Conservation (phyloP, 495 filamentous ascomycete species). For the Daldinia childiae region DNA sequence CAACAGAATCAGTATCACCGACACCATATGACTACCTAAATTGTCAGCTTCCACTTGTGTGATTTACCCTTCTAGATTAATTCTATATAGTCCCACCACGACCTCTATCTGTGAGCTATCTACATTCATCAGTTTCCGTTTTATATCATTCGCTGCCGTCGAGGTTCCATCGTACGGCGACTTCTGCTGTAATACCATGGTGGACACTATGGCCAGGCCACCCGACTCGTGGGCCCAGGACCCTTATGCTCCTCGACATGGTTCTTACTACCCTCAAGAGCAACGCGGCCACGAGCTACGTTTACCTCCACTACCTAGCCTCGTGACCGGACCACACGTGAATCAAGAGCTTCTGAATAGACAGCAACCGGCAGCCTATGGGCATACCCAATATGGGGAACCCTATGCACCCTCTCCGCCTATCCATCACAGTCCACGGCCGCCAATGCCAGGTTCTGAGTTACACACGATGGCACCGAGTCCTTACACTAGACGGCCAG, state of each 20-base stretch:
- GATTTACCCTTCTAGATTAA: constrained; percentile 15
- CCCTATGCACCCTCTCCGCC: constrained; percentile 38
- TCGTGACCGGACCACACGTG: constrained; percentile 36
- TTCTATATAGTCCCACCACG: constrained; percentile 39
- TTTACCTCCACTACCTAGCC: constrained; percentile 43
- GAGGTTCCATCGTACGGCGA: constrained; percentile 50
- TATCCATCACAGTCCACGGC: constrained; percentile 35
- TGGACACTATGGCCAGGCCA: constrained; percentile 60
- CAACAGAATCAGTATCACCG: constrained; percentile 26
- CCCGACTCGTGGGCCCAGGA: constrained; percentile 53
- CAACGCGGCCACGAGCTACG: constrained; percentile 45
- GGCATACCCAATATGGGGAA: constrained; percentile 33
- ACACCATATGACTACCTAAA: constrained; percentile 26
- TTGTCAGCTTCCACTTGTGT: constrained; percentile 23
- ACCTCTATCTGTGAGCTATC: constrained; percentile 20
- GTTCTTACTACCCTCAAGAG: constrained; percentile 52
- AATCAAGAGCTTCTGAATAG: constrained; percentile 34
- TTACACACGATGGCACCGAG: constrained; percentile 38
- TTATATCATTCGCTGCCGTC: constrained; percentile 48
- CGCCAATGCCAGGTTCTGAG: constrained; percentile 48
- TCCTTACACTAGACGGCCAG: constrained; percentile 41
- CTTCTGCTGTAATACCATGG: constrained; percentile 55
- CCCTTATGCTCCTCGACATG: constrained; percentile 52
- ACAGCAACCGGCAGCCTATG: constrained; percentile 33
- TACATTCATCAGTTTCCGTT: constrained; percentile 20